Conservation (phyloP, 345 rosid genomes). For the Carallia brachiata region DNA sequence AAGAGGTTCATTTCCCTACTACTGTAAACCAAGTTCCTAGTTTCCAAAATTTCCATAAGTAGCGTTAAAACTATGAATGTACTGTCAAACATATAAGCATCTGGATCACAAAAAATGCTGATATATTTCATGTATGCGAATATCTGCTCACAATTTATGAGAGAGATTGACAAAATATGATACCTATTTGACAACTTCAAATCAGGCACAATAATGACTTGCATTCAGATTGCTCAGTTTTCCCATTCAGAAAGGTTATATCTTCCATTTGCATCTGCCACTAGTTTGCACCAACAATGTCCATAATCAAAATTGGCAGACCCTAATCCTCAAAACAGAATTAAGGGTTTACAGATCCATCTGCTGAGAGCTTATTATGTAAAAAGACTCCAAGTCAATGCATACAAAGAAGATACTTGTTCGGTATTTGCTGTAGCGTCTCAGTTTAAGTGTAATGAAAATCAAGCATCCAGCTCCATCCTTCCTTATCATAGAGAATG, state of each 20-base stretch:
- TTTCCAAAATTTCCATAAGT: not conserved
- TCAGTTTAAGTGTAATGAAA: no score
- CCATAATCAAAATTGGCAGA: not conserved
- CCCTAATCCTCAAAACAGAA: not conserved
- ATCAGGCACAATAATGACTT: not conserved
- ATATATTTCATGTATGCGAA: no score
- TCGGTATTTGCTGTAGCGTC: no score
- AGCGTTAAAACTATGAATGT: not conserved
- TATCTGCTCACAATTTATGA: no score
- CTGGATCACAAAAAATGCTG: no score
- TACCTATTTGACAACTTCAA: not conserved
- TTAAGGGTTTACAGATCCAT: not conserved
- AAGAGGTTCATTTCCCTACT: no score
- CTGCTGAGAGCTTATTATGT: not conserved
- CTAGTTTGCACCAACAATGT: not conserved
- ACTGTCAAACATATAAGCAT: not conserved
- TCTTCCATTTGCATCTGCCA: not conserved
- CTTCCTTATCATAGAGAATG: no score
- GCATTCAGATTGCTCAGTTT: not conserved
- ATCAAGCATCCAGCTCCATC: no score
- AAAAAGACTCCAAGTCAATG: not conserved
- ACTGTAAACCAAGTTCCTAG: no score
- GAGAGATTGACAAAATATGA: no score
- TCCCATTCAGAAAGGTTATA: not conserved
- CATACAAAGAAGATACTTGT: no score